These are phyloP conservation scores for Coniochaeta sp. DNA, from an alignment of 2,329 filamentous ascomycete genomes.

Conservation along the genomic window DNA sequence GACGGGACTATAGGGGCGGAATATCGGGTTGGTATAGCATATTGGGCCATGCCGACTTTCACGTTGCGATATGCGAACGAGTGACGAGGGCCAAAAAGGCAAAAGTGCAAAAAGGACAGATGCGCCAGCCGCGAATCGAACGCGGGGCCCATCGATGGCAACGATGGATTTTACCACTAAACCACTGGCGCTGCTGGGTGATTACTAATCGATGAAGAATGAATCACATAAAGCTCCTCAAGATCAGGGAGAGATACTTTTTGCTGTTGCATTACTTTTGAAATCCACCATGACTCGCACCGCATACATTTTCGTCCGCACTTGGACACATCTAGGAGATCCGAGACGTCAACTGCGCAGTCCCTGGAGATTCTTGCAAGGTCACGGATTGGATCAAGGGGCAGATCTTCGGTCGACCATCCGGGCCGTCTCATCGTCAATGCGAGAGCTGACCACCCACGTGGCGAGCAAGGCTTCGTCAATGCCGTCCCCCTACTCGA, in stretches of 20 bases:
- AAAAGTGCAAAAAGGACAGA: neutral
- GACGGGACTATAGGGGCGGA: neutral
- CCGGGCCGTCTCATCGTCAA: neutral
- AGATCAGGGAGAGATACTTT: neutral
- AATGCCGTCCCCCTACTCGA: neutral
- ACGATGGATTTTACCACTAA: constrained; percentile 45
- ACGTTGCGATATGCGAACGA: neutral
- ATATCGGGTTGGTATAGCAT: neutral
- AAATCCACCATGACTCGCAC: no score
- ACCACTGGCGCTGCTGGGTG: constrained; percentile 25
- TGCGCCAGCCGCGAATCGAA: neutral
- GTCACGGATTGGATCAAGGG: no score
- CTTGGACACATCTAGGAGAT: no score
- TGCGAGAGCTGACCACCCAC: neutral
- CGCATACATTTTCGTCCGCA: no score
- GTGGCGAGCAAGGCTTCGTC: neutral
- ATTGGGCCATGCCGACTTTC: neutral
- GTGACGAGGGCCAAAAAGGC: neutral
- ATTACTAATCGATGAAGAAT: neutral
- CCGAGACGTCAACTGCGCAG: no score
- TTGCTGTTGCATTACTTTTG: no score
- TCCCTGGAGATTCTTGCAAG: no score
- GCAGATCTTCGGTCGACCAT: neutral
- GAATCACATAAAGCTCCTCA: neutral
- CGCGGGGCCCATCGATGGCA: constrained; percentile 26